A percentile compares a stretch with the other conserved stretches of the same genome.
Evolutionary conservation across 805 yeast species (phyloP).

Genomic region (Schwanniomyces polymorphus): DNA sequence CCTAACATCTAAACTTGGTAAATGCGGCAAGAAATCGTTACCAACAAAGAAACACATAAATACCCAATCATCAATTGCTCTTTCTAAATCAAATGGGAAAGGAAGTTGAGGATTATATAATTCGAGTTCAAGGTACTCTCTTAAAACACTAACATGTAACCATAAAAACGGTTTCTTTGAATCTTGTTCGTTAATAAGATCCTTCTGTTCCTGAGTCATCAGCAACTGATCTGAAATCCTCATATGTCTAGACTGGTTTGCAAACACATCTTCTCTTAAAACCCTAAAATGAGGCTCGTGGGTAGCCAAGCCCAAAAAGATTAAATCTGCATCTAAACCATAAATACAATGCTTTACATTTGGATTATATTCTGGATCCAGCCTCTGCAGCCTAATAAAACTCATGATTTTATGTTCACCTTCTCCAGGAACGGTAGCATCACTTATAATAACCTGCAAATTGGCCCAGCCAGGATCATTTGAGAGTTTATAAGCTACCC

Average conservation of each 20-base stretch:
- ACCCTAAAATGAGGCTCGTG: conserved; percentile 97
- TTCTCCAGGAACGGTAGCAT: conserved; percentile 97
- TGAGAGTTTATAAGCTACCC: conserved; percentile 82
- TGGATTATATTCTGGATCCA: conserved; percentile 71
- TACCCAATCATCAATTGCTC: conserved; percentile 98
- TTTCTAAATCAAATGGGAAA: conserved; percentile 81
- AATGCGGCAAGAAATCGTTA: conserved; percentile 95
- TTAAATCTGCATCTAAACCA: conserved; percentile 95
- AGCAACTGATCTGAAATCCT: conserved; percentile 49
- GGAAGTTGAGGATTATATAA: conserved; percentile 67
- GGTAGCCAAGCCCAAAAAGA: conserved; percentile 93
- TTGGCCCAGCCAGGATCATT: conserved; percentile 86
- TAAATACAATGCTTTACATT: conserved; percentile 91
- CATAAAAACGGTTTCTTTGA: conserved; percentile 84
- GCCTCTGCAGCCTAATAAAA: conserved; percentile 86
- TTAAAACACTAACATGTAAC: conserved; percentile 83
- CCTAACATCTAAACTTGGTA: conserved; percentile 92
- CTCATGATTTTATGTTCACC: conserved; percentile 98
- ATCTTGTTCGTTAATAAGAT: conserved; percentile 39
- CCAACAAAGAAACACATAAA: conserved; percentile 99
- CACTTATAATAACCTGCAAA: conserved; percentile 75
- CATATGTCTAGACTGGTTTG: conserved; percentile 58
- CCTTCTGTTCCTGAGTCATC: conserved; percentile 61
- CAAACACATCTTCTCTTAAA: conserved; percentile 94
- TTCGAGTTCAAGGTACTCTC: conserved; percentile 88